phyloP scores from a whole-genome alignment of 1,284 basidiomycete genomes.

The Marasmius tenuissimus region DNA sequence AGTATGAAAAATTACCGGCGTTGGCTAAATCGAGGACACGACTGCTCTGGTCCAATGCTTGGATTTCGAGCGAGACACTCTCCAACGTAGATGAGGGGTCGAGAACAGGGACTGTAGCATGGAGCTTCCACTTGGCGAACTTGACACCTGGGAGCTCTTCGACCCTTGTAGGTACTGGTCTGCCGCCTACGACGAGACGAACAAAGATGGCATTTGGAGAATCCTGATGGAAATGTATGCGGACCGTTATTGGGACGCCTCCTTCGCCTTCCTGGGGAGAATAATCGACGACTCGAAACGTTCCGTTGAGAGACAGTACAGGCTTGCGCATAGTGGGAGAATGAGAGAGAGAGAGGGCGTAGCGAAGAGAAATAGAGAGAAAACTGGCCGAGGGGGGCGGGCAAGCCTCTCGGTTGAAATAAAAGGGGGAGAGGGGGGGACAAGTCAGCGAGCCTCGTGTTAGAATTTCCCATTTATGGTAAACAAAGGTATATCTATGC shows the following conservation, averaged over 20 bases:
- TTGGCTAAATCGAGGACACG: slow-evolving; percentile 58
- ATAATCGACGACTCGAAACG: slow-evolving; percentile 62
- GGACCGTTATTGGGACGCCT: slow-evolving; percentile 57
- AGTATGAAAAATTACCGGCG: slow-evolving; percentile 75
- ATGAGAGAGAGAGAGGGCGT: not conserved
- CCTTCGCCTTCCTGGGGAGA: slow-evolving; percentile 59
- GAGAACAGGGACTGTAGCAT: slow-evolving; percentile 52
- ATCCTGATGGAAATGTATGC: slow-evolving; percentile 56
- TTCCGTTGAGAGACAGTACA: slow-evolving; percentile 10
- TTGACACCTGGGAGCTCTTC: slow-evolving; percentile 41
- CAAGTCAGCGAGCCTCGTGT: not conserved
- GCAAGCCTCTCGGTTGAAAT: not conserved
- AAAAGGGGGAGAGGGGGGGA: not conserved
- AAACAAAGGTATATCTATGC: not conserved
- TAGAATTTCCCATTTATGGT: not conserved
- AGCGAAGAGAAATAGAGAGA: not conserved
- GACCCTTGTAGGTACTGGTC: slow-evolving; percentile 58
- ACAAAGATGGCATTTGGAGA: slow-evolving; percentile 51
- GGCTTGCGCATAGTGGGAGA: not conserved
- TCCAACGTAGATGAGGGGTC: slow-evolving; percentile 27
- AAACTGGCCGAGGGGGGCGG: not conserved
- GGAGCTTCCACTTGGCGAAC: slow-evolving; percentile 59
- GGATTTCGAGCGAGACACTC: slow-evolving; percentile 57
- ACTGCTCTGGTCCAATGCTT: slow-evolving; percentile 57
- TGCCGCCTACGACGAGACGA: slow-evolving; percentile 66